Percentiles rank a stretch among this genome's conserved stretches.
These are phyloP conservation scores for Thozetella sp. DNA, from an alignment of 495 filamentous ascomycete genomes.

Conservation along the genomic window DNA sequence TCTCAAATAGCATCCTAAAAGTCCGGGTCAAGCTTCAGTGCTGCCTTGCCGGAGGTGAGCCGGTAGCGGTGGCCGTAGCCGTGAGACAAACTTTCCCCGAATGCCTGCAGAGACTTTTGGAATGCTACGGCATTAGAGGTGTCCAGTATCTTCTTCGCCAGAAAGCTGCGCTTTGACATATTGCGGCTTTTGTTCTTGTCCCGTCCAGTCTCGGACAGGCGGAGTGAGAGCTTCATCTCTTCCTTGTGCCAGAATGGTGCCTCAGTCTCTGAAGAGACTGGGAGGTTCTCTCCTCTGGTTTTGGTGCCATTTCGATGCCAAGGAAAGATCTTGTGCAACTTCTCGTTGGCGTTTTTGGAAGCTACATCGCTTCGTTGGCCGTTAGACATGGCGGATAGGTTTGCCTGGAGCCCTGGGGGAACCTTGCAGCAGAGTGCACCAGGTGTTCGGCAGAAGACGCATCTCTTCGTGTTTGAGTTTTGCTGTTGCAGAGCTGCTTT, in stretches of 20 bases:
- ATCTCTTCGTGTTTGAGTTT: not conserved
- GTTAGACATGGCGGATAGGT: not conserved
- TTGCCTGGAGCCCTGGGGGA: not conserved
- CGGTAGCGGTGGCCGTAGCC: not conserved
- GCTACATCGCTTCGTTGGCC: not conserved
- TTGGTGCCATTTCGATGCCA: not conserved
- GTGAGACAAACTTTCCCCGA: not conserved
- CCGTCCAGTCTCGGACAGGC: not conserved
- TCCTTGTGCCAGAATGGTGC: not conserved
- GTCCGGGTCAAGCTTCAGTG: not conserved
- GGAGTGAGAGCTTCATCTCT: not conserved
- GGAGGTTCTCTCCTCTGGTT: not conserved
- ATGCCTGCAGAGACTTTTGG: not conserved
- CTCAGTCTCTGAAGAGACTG: not conserved
- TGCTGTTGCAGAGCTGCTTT: not conserved
- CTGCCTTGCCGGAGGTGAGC: not conserved
- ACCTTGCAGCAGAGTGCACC: not conserved
- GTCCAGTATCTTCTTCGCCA: not conserved
- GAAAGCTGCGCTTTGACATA: not conserved
- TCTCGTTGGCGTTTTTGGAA: not conserved
- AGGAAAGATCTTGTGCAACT: not conserved
- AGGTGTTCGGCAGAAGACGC: not conserved
- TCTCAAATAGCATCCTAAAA: too few species aligned
- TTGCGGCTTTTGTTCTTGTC: not conserved
- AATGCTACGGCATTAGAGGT: not conserved